These are phyloP conservation scores for Nitzschia putrida DNA, from an alignment of 108 stramenopile genomes.

Conservation along the genomic window DNA sequence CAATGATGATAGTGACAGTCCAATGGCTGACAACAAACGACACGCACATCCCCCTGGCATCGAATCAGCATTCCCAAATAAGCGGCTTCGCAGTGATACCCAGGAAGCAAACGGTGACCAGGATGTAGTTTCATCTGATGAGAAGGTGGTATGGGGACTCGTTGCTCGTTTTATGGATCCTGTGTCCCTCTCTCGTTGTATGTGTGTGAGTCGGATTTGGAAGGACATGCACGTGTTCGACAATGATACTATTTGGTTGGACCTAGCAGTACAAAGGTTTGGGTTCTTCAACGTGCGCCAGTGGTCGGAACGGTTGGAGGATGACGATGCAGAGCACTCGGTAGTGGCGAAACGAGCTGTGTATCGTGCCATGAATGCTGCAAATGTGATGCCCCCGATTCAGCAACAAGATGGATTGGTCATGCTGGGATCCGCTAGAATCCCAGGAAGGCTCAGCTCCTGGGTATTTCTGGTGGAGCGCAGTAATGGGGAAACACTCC, in stretches of 20 bases:
- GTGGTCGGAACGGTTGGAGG: slow-evolving; percentile 65
- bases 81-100: slow-evolving; percentile 11
- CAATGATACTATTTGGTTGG: slow-evolving; percentile 55
- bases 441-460: slow-evolving; percentile 57
- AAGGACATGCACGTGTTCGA: slow-evolving; percentile 46
- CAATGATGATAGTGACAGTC: neutral
- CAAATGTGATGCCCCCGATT: slow-evolving; percentile 65
- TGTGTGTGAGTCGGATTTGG: slow-evolving; percentile 50
- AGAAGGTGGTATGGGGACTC: slow-evolving; percentile 13
- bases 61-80: neutral
- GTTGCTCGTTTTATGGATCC: slow-evolving; percentile 59
- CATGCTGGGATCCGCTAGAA: slow-evolving; percentile 54
- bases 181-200: slow-evolving; percentile 48
- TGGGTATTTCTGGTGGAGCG: slow-evolving; percentile 80
- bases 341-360: slow-evolving; percentile 25
- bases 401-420: slow-evolving; percentile 40
- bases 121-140: slow-evolving; percentile 6
- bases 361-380: slow-evolving; percentile 63
- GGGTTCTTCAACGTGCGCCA: slow-evolving; percentile 65
- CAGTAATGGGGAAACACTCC: slow-evolving; percentile 83
- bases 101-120: neutral
- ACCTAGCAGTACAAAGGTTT: slow-evolving; percentile 63
- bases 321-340: slow-evolving; percentile 41
- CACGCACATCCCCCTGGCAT: slow-evolving; percentile 8
- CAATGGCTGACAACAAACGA: slow-evolving; percentile 7